These are phyloP conservation scores for Candida ortonii DNA, from an alignment of 805 yeast genomes.

Conservation along the genomic window DNA sequence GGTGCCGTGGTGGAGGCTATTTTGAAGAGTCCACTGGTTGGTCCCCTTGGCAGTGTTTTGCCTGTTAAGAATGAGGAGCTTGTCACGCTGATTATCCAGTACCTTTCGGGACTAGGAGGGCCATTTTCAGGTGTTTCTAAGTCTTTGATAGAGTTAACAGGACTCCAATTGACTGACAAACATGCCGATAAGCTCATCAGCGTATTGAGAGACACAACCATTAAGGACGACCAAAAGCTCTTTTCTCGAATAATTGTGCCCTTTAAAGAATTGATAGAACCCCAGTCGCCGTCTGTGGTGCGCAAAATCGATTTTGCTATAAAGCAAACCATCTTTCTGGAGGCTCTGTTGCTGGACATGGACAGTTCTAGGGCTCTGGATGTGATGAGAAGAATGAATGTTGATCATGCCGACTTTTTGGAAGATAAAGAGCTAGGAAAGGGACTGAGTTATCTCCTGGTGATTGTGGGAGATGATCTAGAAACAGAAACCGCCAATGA, in stretches of 20 bases:
- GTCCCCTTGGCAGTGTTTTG: slow-evolving; percentile 1
- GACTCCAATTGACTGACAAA: slow-evolving; percentile 16
- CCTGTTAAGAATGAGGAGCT: slow-evolving; percentile 19
- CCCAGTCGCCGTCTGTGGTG: too few relatives aligned
- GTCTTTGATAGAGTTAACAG: slow-evolving; percentile 15
- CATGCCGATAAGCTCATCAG: slow-evolving; percentile 7
- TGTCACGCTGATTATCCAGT: slow-evolving; percentile 21
- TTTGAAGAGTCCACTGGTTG: slow-evolving; percentile 10
- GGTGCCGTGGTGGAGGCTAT: slow-evolving; percentile 13
- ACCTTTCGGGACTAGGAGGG: slow-evolving; percentile 18
- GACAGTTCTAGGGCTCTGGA: too few relatives aligned
- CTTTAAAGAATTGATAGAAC: slow-evolving; percentile 7
- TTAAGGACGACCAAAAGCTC: slow-evolving; percentile 6
- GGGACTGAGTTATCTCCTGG: slow-evolving; percentile 21
- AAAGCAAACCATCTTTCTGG: too few relatives aligned
- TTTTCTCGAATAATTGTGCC: too few relatives aligned
- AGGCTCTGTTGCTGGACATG: too few relatives aligned
- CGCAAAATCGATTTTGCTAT: too few relatives aligned
- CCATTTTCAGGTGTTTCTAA: slow-evolving; percentile 15
- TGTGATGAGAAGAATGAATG: too few relatives aligned
- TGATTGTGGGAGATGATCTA: slow-evolving; percentile 28
- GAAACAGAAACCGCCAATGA: too few relatives aligned
- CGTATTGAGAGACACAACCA: slow-evolving; percentile 6
- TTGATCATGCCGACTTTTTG: too few relatives aligned
- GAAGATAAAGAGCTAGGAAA: too few relatives aligned